Base-by-base conservation (phyloP, 306 rosid genomes). In the Prosopis cineraria region DNA sequence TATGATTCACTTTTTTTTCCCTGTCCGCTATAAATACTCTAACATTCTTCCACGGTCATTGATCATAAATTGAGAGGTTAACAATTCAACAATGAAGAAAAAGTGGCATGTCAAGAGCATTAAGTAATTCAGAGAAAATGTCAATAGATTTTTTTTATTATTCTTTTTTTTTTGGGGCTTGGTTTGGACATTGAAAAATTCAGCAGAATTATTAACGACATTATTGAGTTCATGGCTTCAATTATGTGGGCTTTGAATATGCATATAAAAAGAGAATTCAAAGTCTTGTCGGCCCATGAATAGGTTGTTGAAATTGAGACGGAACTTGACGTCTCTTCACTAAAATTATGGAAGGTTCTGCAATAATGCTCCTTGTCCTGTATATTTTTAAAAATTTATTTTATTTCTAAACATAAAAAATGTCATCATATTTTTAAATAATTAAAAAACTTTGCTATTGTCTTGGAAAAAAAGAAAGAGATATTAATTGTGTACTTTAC, bases 271-370 rank as follows among this genome's bases (percentile, higher is more conserved):
- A 20, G 14, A 27, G 36, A 27, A 44, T 25, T 69, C 22, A 24
- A 24, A 12, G 36, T 68, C 33, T 5, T 44, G 73, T 29, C 25
- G 19, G 73, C 14, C 48, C 25, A 69, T 69, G 73, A 69, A 69
- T 44, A 44, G 73, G 33, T 7, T 43, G 58, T 47, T 69, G 73
- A 69, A 69, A 25, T 40, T 2, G n/a, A 41, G 30, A 3, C 24
- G 36, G 53, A 4, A 68, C 2, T 14, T 68, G 34, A 41, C 72
- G 3, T 43, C 24, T 69, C 39, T 68, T 68, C 59, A 52, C 59
- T n/a, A 4, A 8, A 7, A 7, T 19, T 12, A 52, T 20, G 20
- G 13, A 52, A 19, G 59, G 1, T 52, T 52, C 59, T 20, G n/a
- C 6, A 17, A 19, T 48, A 17, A 48, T 45, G 53, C n/a, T n/a